Conservation (phyloP, 2,329 filamentous ascomycete species). For the Ophiosphaerella korrae region DNA sequence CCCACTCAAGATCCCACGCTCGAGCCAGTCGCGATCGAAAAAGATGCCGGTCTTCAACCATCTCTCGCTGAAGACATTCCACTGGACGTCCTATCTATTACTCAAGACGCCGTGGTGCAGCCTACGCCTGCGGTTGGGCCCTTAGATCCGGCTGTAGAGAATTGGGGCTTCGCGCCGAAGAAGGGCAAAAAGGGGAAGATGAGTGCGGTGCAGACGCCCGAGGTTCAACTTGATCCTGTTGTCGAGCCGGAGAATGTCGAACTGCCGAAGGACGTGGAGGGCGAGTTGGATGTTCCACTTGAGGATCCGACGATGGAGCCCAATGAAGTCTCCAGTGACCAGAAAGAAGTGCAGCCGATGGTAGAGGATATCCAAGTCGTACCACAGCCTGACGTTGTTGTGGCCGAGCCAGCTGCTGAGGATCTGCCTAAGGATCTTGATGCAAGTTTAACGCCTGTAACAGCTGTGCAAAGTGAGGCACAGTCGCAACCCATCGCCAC, state of each 20-base stretch:
- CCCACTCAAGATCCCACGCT: no score
- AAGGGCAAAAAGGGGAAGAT: conserved; percentile 31
- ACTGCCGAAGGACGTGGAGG: neutral
- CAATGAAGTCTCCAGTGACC: neutral
- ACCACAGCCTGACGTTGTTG: neutral
- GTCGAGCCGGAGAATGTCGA: conserved; percentile 1
- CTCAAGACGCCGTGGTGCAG: neutral
- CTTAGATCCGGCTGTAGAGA: conserved; percentile 1
- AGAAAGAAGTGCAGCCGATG: no score
- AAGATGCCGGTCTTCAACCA: neutral
- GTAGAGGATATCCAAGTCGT: neutral
- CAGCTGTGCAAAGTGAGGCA: neutral
- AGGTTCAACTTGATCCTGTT: conserved; percentile 1
- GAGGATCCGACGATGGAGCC: neutral
- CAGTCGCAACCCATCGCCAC: neutral
- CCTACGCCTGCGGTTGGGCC: no score
- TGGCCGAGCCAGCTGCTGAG: neutral
- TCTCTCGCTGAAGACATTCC: neutral
- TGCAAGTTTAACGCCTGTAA: neutral
- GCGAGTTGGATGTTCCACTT: neutral
- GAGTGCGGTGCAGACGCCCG: conserved; percentile 16
- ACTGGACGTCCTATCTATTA: neutral
- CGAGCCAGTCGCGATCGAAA: neutral
- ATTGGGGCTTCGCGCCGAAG: conserved; percentile 13
- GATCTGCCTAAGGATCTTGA: neutral